A percentile compares a stretch with the other conserved stretches of the same genome.
Evolutionary conservation across 352 stramenopile species (phyloP).

Genomic region (Pelagophyceae sp.): DNA sequence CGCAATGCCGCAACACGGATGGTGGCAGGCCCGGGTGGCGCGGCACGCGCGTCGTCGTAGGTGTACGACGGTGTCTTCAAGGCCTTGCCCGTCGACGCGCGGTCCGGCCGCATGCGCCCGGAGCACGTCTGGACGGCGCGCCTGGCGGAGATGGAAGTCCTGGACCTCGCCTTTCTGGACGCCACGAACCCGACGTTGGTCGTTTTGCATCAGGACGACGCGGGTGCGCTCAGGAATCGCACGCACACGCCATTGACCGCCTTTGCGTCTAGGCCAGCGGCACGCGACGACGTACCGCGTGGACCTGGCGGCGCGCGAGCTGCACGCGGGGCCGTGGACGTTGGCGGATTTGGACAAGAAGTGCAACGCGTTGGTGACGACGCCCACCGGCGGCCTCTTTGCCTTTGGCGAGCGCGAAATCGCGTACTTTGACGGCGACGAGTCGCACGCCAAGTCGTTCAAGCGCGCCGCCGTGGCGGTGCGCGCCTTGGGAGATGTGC

Average conservation of each 20-base stretch:
- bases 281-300: not conserved
- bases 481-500: no score
- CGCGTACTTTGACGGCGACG: not conserved
- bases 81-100: not conserved
- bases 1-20: not conserved
- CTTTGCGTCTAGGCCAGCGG: no score
- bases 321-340: not conserved
- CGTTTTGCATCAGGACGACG: not conserved
- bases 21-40: not conserved
- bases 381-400: not conserved
- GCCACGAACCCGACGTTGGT: not conserved
- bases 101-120: not conserved
- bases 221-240: no score
- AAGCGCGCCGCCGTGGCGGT: not conserved
- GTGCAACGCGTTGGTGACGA: not conserved
- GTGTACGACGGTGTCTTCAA: not conserved
- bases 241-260: no score
- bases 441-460: not conserved
- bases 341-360: not conserved
- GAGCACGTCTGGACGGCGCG: not conserved
- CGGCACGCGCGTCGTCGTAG: not conserved
- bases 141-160: not conserved
- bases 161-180: not conserved
- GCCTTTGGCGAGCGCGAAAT: not conserved
- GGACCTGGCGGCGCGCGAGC: not conserved